Evolutionary conservation across 148 eudicot species (phyloP).

Genomic region (Chenopodium album): DNA sequence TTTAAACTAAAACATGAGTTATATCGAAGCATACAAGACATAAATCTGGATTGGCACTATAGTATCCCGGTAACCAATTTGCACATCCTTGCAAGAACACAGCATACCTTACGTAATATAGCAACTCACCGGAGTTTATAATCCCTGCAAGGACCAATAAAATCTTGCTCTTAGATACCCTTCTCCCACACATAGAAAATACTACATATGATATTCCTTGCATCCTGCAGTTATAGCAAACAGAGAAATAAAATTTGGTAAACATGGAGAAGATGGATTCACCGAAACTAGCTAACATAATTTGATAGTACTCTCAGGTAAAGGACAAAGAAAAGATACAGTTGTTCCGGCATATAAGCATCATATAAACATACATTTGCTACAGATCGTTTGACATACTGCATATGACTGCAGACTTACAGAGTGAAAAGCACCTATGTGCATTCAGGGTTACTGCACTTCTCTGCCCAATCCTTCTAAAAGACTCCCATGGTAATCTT

Average conservation of each 20-base stretch:
- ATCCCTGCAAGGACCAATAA: too few species aligned
- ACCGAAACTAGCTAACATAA: not conserved
- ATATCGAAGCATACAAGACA: too few species aligned
- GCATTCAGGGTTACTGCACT: slow-evolving; percentile 9
- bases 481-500: too few species aligned
- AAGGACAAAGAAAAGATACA: not conserved
- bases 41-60: too few species aligned
- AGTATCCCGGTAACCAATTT: too few species aligned
- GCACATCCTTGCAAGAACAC: too few species aligned
- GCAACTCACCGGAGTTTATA: too few species aligned
- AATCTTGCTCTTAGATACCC: too few species aligned
- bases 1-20: too few species aligned
- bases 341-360: not conserved
- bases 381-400: not conserved
- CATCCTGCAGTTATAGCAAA: not conserved
- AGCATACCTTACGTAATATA: too few species aligned
- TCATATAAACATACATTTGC: not conserved
- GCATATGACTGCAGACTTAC: slow-evolving; percentile 27
- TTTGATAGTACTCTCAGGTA: not conserved
- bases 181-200: too few species aligned
- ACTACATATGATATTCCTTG: not conserved
- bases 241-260: not conserved
- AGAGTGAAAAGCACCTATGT: not conserved
- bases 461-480: not conserved
- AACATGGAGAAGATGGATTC: not conserved